Percentiles rank a stretch among this genome's conserved stretches.
Conservation (phyloP, 2,329 filamentous ascomycete genomes). For the Venturia effusa region DNA sequence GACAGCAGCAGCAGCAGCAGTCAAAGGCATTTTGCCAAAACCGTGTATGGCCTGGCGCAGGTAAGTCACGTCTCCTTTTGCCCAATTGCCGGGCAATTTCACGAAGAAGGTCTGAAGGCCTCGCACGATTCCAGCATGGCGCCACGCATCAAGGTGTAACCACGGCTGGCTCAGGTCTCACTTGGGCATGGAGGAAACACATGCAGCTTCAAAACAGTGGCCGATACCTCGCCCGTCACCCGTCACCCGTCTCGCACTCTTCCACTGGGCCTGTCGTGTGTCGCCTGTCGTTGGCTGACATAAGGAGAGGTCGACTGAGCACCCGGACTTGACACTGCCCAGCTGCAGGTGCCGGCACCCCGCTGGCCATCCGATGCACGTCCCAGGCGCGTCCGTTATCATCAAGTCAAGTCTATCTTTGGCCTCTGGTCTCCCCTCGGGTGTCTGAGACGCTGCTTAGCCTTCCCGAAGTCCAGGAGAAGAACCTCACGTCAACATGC, state of each 20-base stretch:
- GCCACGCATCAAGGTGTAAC: not conserved
- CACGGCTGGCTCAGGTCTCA: not conserved
- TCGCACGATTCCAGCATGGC: not conserved
- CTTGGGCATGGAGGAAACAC: not conserved
- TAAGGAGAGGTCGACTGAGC: not conserved
- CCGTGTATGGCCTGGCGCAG: not conserved
- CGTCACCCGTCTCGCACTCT: too few relatives aligned
- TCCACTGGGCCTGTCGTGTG: too few relatives aligned
- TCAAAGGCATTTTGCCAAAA: not conserved
- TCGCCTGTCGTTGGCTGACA: not conserved
- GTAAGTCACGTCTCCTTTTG: not conserved
- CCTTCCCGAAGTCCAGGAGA: constrained; percentile 7
- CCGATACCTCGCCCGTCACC: too few relatives aligned
- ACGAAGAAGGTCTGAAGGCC: too few relatives aligned
- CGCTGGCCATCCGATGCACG: not conserved
- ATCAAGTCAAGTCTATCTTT: constrained; percentile 5
- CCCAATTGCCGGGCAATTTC: too few relatives aligned
- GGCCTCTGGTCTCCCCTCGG: constrained; percentile 5
- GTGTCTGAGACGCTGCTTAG: constrained; percentile 6
- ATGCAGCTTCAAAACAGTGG: not conserved
- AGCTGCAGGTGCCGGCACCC: too few relatives aligned
- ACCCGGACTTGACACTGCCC: not conserved
- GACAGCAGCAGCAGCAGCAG: too few relatives aligned
- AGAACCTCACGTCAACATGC: constrained; percentile 8
- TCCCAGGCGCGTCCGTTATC: not conserved